Base-by-base conservation (phyloP, 208 protist species). In the Leishmania mexicana region DNA sequence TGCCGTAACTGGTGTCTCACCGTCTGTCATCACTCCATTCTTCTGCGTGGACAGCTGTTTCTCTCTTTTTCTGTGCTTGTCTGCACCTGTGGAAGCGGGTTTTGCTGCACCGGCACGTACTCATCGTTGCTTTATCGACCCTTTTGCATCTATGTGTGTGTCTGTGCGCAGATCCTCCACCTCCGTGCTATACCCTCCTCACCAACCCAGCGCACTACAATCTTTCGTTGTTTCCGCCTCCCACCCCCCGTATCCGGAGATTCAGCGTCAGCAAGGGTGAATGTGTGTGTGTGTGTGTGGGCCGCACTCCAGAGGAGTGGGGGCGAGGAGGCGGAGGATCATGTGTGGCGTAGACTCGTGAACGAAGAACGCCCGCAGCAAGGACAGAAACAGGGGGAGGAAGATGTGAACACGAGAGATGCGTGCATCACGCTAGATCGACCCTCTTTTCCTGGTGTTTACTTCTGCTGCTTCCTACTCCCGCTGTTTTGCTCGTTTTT, bases 41-140 rank as follows among this genome's bases (percentile, higher is more conserved):
- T 31, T n/a, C 8, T 54, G 7, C n/a, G 28, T 54, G 24, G 24
- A 21, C 17, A 74, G 70, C 3, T 17, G 45, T 31, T 54, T 38
- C 47, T 19, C 17, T 51, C 67, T 51, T 31, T 19, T 53, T 19
- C 70, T 35, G 57, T 49, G 45, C 38, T 38, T 35, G 54, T 17
- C 24, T 3, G 31, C 42, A 51, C 8, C 28, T 7, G 57, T 62
- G 42, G 40, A n/a, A 40, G 42, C n/a, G 28, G 42, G 51, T 1
- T 15, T 71, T 73, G 38, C 47, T 40, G 57, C 67, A 45, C 79
- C 42, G 19, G 31, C 54, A 67, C 28, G 67, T 58, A 28, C 60
- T 75, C 40, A 53, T 75, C 60, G 47, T 83, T 64, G 13, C 42
- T 68, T 80, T 62, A 17, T 80, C 78, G 54, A 71, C 72, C 47